Evolutionary conservation across 176 grass and related monocot genomes (phyloP).

Genomic region (Luzula sylvatica): DNA sequence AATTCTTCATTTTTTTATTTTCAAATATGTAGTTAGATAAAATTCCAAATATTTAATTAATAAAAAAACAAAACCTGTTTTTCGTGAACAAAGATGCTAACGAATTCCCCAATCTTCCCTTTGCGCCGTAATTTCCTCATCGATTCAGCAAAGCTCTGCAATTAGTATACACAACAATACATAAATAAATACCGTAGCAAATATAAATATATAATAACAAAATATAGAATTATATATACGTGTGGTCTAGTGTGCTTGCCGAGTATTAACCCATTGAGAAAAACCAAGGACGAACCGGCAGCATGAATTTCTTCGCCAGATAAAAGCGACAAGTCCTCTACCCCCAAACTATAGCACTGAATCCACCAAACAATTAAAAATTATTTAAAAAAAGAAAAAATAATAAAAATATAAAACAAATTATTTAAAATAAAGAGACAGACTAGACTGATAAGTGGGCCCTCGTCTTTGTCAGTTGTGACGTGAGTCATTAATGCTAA

Average conservation of each 20-base stretch:
- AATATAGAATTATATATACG: slow-evolving; percentile 24
- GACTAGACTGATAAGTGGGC: slow-evolving; percentile 69
- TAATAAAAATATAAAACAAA: background rate
- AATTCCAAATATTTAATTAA: no score
- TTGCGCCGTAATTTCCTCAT: slow-evolving; percentile 72
- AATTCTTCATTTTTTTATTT: slow-evolving; percentile 39
- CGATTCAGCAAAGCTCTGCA: slow-evolving; percentile 68
- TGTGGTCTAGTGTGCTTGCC: slow-evolving; percentile 77
- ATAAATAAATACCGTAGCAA: background rate
- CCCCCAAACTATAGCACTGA: slow-evolving; percentile 80
- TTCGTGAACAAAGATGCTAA: slow-evolving; percentile 95
- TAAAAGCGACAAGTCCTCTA: slow-evolving; percentile 59
- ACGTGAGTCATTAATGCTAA: slow-evolving; percentile 88
- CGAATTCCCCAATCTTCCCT: slow-evolving; percentile 72
- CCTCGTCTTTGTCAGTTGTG: slow-evolving; percentile 87
- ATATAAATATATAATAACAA: background rate
- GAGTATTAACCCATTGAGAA: slow-evolving; percentile 93
- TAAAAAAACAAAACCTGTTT: slow-evolving; percentile 37
- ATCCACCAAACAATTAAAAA: slow-evolving; percentile 12
- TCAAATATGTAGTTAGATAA: background rate
- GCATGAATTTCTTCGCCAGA: slow-evolving; percentile 85
- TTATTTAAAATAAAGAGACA: slow-evolving; percentile 13
- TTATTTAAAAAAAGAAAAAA: background rate
- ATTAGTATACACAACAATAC: slow-evolving; percentile 12
- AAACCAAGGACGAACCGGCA: slow-evolving; percentile 80